Evolutionary conservation across 169 alveolate species (phyloP), one percentile per base, ranked within the genome.

Genomic region (Theileria sp.): DNA sequence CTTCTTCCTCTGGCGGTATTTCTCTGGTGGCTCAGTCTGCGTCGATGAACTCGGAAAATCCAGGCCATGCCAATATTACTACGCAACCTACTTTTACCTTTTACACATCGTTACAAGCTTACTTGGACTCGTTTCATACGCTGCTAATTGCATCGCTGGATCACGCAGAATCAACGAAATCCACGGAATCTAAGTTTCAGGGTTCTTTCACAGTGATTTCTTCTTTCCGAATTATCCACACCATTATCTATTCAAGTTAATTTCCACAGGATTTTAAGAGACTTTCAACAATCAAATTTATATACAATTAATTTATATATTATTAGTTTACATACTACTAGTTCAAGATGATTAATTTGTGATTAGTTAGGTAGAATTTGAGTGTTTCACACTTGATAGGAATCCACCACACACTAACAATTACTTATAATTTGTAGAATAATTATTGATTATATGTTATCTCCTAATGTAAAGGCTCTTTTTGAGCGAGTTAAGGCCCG

Each of bases 1-100:
- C 9, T 78, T 80, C 32, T 7, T 54, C 25, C 28, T 23, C 25
- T 77, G 75, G 75, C 50, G 28, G 30, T 26, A 17, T 10, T 54
- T 60, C 54, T 9, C 83, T 23, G 75, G 67, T 12, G 44, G 65
- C 6, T 7, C 79, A n/a, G 32, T 51, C 17, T 84, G 86, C 79
- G 78, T 84, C 25, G 61, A 78, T 56, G 87, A 19, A 26, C 26
- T 15, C 13, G 90, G 90, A 6, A 62, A 23, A 13, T 23, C 74
- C 0, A 56, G 26, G 26, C 38, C 76, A 0, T 77, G 90, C 56
- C 28, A 51, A 1, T 1, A 77, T 6, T 4, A 28, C 62, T 7
- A 50, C 1, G 49, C 72, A 38, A 17, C 77, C 25, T 1, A 25
- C 44, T 26, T 77, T 3, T 78, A 58, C 71, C 0, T 82, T n/a